phyloP scores from a whole-genome alignment of 768 basidiomycete genomes.

The Amanita fuliginea region DNA sequence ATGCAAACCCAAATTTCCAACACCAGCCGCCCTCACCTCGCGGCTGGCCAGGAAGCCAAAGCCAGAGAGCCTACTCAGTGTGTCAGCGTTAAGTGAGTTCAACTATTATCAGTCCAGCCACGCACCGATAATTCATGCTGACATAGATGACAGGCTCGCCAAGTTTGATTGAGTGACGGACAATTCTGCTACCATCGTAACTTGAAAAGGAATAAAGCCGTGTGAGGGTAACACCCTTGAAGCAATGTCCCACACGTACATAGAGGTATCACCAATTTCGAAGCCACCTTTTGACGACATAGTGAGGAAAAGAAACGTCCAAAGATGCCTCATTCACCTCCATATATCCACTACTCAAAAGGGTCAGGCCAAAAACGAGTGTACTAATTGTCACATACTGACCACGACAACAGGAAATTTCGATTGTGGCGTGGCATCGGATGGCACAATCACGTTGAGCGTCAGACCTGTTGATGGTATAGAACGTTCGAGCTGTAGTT shows the following conservation, averaged over 20 bases:
- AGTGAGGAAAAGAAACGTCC: neutral
- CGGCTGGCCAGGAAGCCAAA: constrained; percentile 42
- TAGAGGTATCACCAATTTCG: constrained; percentile 18
- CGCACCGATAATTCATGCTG: constrained; percentile 31
- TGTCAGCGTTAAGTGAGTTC: constrained; percentile 29
- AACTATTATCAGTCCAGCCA: neutral
- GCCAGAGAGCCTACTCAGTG: constrained; percentile 24
- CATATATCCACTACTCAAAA: constrained; percentile 22
- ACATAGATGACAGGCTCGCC: constrained; percentile 32
- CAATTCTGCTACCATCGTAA: constrained; percentile 27
- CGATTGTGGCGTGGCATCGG: constrained; percentile 17
- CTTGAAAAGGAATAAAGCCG: constrained; percentile 8
- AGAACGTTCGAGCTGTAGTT: neutral
- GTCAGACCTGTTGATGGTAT: constrained; percentile 16
- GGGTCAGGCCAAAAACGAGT: neutral
- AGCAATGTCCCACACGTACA: constrained; percentile 23
- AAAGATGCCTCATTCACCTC: constrained; percentile 12
- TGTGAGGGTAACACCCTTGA: constrained; percentile 10
- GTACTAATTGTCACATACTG: neutral
- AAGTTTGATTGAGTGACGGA: constrained; percentile 27
- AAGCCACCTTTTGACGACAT: constrained; percentile 16
- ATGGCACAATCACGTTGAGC: constrained; percentile 31
- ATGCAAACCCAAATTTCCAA: constrained; percentile 56
- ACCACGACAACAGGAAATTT: constrained; percentile 34
- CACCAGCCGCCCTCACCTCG: constrained; percentile 39